Evolutionary conservation across 768 basidiomycete genomes (phyloP), one percentile per base, ranked within the genome.

Genomic region (Rubroboletus pulcherrimus): DNA sequence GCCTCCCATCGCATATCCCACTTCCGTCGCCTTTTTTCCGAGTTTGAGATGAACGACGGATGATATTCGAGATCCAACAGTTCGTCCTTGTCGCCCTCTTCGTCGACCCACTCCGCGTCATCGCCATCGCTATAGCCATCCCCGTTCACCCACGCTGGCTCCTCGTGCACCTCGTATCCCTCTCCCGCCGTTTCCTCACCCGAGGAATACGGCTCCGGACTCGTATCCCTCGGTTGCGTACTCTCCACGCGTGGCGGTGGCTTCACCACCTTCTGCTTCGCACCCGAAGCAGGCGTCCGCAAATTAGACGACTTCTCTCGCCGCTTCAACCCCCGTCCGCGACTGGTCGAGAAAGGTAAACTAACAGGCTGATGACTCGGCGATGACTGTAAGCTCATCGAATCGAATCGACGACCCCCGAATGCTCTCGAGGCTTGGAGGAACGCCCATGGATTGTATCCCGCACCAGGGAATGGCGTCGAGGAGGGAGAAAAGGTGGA

Each of bases 131-230:
- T 59, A 31, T 49, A 49, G 1, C 57, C 59, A 21, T 58, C 65
- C 50, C 57, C 70, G 34, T 70, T 63, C 39, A 67, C 70, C 57
- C 72, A 74, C 17, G 66, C 72, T 5, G 75, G 74, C 31, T 78
- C 78, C 40, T 77, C 77, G 15, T 68, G 66, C 17, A 69, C 71
- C 9, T 74, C 74, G 54, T 71, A 74, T 17, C 73, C 81, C 64
- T 89, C 89, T 0, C 87, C 89, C 1, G 88, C 87, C 1, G 86
- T 90, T 69, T 89, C 88, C 66, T 91, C 89, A 1, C 88, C 88
- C 17, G 82, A 85, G 0, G 85, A 84, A 10, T 84, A 86, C 43
- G 81, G 79, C 72, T 91, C 89, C 0, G 87, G 89, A 58, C 85
- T 89, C 11, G 89, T 91, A 60, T 91, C 89, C 40, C 89, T 74